Evolutionary conservation across 495 filamentous ascomycete species (phyloP).

Genomic region (Talaromyces proteolyticus): DNA sequence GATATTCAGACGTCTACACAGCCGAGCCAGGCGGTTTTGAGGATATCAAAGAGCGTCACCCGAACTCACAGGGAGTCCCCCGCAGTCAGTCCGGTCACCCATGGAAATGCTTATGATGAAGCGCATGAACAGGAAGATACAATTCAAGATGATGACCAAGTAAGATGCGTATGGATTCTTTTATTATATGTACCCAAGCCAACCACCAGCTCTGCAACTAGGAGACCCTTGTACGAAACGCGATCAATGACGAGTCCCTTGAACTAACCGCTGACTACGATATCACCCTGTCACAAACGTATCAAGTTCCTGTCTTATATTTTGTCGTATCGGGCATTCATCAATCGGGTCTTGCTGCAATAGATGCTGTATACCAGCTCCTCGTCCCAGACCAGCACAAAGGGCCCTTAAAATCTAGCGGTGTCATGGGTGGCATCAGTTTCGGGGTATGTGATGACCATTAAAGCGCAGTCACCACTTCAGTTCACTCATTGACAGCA

Average conservation of each 20-base stretch:
- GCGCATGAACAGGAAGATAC: background rate
- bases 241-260: constrained; percentile 9
- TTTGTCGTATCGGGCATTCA: constrained; percentile 53
- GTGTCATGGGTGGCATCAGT: constrained; percentile 70
- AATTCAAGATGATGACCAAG: constrained; percentile 7
- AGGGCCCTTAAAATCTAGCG: constrained; percentile 47
- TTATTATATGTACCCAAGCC: background rate
- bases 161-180: background rate
- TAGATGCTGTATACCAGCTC: constrained; percentile 63
- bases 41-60: constrained; percentile 24
- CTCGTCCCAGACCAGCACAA: constrained; percentile 63
- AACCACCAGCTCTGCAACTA: constrained; percentile 13
- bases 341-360: constrained; percentile 50
- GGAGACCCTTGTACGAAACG: constrained; percentile 33
- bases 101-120: background rate
- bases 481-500: constrained; percentile 44
- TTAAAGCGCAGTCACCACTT: constrained; percentile 6
- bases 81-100: constrained; percentile 7
- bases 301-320: constrained; percentile 48
- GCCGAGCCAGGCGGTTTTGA: constrained; percentile 25
- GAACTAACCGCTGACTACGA: constrained; percentile 48
- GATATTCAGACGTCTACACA: constrained; percentile 3
- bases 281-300: constrained; percentile 40
- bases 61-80: background rate
- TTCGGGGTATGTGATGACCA: constrained; percentile 55